Percentiles rank a stretch among this genome's conserved stretches.
Conservation (phyloP, 2,329 filamentous ascomycete species). For the Lasiodiplodia sp. region DNA sequence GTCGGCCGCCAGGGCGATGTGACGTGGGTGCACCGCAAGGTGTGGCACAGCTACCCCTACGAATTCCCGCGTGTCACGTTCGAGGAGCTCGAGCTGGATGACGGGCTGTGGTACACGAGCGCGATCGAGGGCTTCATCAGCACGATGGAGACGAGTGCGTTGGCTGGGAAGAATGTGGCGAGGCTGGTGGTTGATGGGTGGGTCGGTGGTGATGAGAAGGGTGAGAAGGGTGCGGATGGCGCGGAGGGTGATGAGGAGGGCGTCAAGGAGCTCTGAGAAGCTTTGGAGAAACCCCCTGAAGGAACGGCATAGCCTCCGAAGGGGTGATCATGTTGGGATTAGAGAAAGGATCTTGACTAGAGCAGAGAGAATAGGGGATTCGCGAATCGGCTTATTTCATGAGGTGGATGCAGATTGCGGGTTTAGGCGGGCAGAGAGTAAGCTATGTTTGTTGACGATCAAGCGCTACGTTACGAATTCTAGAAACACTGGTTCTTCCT, state of each 20-base stretch:
- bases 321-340: background rate
- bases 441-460: no score
- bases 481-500: background rate
- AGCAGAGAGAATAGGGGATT: background rate
- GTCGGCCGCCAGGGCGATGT: constrained; percentile 55
- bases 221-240: background rate
- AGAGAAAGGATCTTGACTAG: background rate
- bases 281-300: background rate
- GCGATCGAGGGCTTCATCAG: constrained; percentile 92
- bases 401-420: background rate
- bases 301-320: background rate
- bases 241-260: constrained; percentile 12
- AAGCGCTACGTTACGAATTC: no score
- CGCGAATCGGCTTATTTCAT: background rate
- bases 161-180: constrained; percentile 90
- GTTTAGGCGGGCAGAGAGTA: background rate
- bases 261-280: constrained; percentile 12
- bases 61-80: constrained; percentile 86
- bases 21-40: constrained; percentile 78
- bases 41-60: constrained; percentile 86
- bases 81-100: constrained; percentile 66
- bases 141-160: constrained; percentile 94
- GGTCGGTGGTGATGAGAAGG: constrained; percentile 36
- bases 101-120: constrained; percentile 71
- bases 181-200: constrained; percentile 71